Evolutionary conservation across 345 rosid species (phyloP), one percentile per base, ranked within the genome.

Genomic region (Salix caprea): DNA sequence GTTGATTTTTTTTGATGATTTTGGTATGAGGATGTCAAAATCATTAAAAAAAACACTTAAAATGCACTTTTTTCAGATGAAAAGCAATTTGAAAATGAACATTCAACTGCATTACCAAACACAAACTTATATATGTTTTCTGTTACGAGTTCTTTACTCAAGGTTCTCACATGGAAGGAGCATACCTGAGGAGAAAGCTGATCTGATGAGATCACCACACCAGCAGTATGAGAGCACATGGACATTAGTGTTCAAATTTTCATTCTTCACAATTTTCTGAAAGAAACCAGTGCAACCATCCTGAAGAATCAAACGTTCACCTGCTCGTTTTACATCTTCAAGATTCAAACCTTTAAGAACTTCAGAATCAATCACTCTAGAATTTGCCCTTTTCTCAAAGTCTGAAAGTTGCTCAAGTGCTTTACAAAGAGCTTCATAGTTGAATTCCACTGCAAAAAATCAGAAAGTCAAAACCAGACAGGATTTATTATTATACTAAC

Each of bases 171-270:
- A 26, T 4, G 26, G 13, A 40, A n/a, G 16, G 70, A 70, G 60
- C 77, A 74, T 87, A 91, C 99, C 93, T 71, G 96, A 86, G 79
- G 82, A 82, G 65, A 94, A 91, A 69, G 93, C 90, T 65, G 92
- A 86, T 70, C 93, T 89, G 77, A 96, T 94, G 78, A 96, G 97
- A 79, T 92, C 97, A 76, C 87, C 97, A 76, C 94, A 96, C 99
- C 99, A 96, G 84, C 97, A 96, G 79, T 92, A 96, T 8, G 98
- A 96, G 69, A 94, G 93, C 65, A 96, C 81, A 54, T 94, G 92
- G 79, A 90, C 79, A 67, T 87, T 80, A 54, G 89, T 87, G 81
- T 87, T 86, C 80, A 88, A 71, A 48, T 81, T 85, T 74, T 88
- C 90, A 78, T 82, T 85, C 79, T 84, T 84, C 39, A 86, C 74